These are phyloP conservation scores for Cyclostephanos tholiformis DNA, from an alignment of 108 stramenopile species.

Conservation along the genomic window DNA sequence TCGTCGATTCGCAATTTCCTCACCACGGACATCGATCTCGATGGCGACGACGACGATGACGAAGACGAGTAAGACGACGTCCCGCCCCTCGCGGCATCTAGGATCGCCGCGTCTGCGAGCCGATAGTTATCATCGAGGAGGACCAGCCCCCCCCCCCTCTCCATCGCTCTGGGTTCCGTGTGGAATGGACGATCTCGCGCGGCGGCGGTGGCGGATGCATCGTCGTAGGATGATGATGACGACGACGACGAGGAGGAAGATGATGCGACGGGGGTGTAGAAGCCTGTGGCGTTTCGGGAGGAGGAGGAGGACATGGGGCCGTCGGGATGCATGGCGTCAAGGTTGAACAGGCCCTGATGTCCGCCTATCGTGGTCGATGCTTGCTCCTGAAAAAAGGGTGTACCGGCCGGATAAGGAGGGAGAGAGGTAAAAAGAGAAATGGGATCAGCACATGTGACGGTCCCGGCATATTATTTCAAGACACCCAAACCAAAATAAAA, in stretches of 20 bases:
- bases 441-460: not conserved
- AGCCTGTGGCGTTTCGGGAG: not conserved
- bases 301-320: not conserved
- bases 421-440: not conserved
- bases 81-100: too few relatives aligned
- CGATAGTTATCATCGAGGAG: not conserved
- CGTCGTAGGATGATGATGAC: not conserved
- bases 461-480: too few relatives aligned
- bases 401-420: not conserved
- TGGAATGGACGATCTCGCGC: not conserved
- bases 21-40: not conserved
- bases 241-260: not conserved
- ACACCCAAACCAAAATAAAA: too few relatives aligned
- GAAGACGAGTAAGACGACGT: too few relatives aligned
- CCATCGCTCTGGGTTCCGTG: not conserved
- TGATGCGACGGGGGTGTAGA: not conserved
- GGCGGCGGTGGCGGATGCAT: not conserved
- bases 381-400: conserved; percentile 55
- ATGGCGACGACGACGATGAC: too few relatives aligned
- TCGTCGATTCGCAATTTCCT: not conserved
- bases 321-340: conserved; percentile 67
- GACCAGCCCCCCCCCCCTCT: not conserved
- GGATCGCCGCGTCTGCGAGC: not conserved
- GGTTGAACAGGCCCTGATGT: conserved; percentile 56
- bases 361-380: conserved; percentile 18